Conservation (phyloP, 176 grass and related monocot genomes). For the Aegilops bicornis region DNA sequence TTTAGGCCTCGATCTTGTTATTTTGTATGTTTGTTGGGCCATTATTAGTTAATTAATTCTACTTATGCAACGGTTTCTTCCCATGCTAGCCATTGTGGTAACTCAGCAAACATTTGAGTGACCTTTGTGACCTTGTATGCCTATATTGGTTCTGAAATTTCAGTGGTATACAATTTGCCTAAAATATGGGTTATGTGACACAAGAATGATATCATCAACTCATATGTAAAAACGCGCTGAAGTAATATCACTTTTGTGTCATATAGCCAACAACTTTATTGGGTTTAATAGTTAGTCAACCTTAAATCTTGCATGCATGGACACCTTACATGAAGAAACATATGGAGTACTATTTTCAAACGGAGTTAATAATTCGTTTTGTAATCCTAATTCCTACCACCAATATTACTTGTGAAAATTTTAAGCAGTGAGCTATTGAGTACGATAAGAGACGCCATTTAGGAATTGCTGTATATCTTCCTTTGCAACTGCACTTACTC, state of each 20-base stretch:
- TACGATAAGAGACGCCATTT: background rate
- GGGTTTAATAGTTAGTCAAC: background rate
- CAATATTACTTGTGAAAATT: background rate
- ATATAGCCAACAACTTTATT: background rate
- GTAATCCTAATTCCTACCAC: conserved; percentile 5
- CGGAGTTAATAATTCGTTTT: background rate
- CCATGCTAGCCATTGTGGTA: background rate
- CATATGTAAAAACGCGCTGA: background rate
- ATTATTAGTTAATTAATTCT: conserved; percentile 14
- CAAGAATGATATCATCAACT: background rate
- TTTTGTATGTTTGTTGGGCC: background rate
- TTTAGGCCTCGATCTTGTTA: background rate
- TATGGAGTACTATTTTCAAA: background rate
- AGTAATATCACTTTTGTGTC: background rate
- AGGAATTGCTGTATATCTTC: background rate
- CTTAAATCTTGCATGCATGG: conserved; percentile 9
- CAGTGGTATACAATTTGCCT: background rate
- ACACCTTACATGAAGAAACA: background rate
- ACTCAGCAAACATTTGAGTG: background rate
- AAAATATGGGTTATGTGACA: background rate
- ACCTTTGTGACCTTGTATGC: background rate
- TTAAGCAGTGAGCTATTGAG: background rate
- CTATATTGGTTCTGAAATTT: conserved; percentile 17
- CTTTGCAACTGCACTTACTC: conserved; percentile 16
- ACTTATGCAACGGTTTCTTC: background rate